Evolutionary conservation across 1,284 basidiomycete species (phyloP), one percentile per base, ranked within the genome.

Genomic region (Hypsizygus ulmarius): DNA sequence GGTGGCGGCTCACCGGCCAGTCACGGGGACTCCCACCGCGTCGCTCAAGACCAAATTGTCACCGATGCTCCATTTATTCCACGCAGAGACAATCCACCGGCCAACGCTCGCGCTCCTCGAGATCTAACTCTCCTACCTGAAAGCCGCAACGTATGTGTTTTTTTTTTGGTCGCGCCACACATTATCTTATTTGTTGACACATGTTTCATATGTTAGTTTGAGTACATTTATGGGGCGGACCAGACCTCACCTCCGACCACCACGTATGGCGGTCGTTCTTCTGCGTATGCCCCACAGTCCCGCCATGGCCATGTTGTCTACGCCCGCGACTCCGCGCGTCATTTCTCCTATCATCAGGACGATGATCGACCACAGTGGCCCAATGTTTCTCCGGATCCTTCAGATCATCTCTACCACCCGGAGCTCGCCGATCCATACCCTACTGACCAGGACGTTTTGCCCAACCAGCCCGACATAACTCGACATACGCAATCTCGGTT

Each of bases 111-210:
- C 35, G 40, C 11, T n/a, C 27, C 41, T n/a, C 32, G 51, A 37
- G 41, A 25, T 27, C 19, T 27, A 9, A 39, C 30, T 29, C 32
- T 37, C 5, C 35, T 33, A 15, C 29, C 45, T 27, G 41, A 53
- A 41, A 40, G 47, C 21, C 38, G 16, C 19, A 48, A 37, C 11
- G 52, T 50, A 33, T 21, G 45, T 34, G 28, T 39, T 25, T 29
- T 40, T 25, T 33, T 14, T 50, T 43, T 37, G 50, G 52, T 53
- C 49, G 52, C 52, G 52, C 52, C 50, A 25, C 21, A 25, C 21
- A 4, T 25, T 39, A 11, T 27, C 19, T 40, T 16, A 18, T 27
- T 4, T 25, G 15, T 16, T 47, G 29, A 50, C 35, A 41, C 19
- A 7, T 47, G 18, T 40, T 12, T 34, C 15, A 33, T 32, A 16